Evolutionary conservation across 495 filamentous ascomycete species (phyloP).

Genomic region (Bryoglossum gracile): DNA sequence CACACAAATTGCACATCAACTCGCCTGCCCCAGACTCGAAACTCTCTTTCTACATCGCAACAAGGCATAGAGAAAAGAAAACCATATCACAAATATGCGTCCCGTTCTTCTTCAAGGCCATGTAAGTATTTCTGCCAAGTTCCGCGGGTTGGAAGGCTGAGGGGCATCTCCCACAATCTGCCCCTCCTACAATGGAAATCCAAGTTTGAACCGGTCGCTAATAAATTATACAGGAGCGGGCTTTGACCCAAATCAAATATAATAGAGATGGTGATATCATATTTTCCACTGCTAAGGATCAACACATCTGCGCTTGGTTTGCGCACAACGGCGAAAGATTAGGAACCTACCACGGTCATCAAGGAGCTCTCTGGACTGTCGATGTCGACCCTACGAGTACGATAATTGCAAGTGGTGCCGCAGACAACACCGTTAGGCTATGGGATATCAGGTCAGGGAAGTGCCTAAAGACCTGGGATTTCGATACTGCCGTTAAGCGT

Average conservation of each 20-base stretch:
- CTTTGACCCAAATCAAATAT: constrained; percentile 97
- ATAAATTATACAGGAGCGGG: constrained; percentile 63
- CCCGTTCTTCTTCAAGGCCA: constrained; percentile 94
- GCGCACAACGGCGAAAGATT: constrained; percentile 90
- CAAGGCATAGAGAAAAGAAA: too few species aligned
- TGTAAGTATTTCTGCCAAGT: constrained; percentile 40
- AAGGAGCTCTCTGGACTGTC: constrained; percentile 97
- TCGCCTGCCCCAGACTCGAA: too few species aligned
- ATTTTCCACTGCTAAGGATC: constrained; percentile 96
- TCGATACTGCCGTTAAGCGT: constrained; percentile 89
- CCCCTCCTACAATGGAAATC: too few species aligned
- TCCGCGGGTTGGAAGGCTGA: too few species aligned
- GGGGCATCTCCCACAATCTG: too few species aligned
- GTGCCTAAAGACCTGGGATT: constrained; percentile 93
- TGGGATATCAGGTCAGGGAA: constrained; percentile 96
- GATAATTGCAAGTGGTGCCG: constrained; percentile 87
- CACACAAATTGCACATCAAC: too few species aligned
- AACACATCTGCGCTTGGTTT: constrained; percentile 92
- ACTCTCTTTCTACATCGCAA: too few species aligned
- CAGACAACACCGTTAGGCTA: constrained; percentile 95
- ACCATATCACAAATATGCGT: too few species aligned
- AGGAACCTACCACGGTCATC: constrained; percentile 93
- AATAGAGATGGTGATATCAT: constrained; percentile 95
- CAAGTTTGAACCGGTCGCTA: too few species aligned
- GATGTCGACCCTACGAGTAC: constrained; percentile 93